These are phyloP conservation scores for Ambrosiella cleistominuta DNA, from an alignment of 2,329 filamentous ascomycete species.

Conservation along the genomic window DNA sequence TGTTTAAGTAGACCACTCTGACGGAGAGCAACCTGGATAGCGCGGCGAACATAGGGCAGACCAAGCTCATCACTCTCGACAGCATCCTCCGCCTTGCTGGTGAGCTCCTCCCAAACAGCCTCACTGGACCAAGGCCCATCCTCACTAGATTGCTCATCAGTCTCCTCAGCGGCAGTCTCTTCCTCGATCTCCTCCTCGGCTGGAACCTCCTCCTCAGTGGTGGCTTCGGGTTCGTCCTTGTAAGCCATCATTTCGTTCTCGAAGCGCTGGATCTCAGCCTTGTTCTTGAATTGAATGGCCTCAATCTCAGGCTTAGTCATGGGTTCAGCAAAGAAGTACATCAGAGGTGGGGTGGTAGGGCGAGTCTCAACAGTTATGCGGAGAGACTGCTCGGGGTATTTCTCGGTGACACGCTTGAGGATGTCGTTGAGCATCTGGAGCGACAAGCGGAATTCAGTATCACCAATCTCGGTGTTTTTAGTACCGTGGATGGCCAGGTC, in stretches of 20 bases:
- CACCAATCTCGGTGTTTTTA: slow-evolving; percentile 45
- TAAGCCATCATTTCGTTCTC: slow-evolving; percentile 45
- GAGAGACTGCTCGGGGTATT: slow-evolving; percentile 59
- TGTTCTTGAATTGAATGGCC: slow-evolving; percentile 51
- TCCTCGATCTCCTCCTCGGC: slow-evolving; percentile 14
- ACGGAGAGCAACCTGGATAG: slow-evolving; percentile 36
- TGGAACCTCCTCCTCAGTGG: slow-evolving; percentile 7
- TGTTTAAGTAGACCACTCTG: slow-evolving; percentile 34
- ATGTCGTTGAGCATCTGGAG: slow-evolving; percentile 62
- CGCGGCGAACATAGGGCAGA: slow-evolving; percentile 32
- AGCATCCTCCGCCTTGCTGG: slow-evolving; percentile 35
- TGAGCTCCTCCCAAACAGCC: slow-evolving; percentile 36
- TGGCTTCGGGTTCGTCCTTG: slow-evolving; percentile 17
- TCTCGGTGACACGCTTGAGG: slow-evolving; percentile 54
- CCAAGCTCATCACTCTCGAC: slow-evolving; percentile 40
- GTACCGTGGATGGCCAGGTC: slow-evolving; percentile 79
- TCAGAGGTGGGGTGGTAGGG: slow-evolving; percentile 39
- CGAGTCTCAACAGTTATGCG: slow-evolving; percentile 72
- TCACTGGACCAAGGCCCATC: slow-evolving; percentile 17
- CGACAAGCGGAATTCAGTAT: slow-evolving; percentile 73
- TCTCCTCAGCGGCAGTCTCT: slow-evolving; percentile 12
- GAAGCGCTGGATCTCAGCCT: slow-evolving; percentile 48
- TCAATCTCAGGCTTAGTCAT: slow-evolving; percentile 56
- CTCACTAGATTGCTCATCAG: slow-evolving; percentile 15
- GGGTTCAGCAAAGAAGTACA: slow-evolving; percentile 84